These are phyloP conservation scores for Aspergillus mulundensis DNA, from an alignment of 495 filamentous ascomycete species.

Conservation along the genomic window DNA sequence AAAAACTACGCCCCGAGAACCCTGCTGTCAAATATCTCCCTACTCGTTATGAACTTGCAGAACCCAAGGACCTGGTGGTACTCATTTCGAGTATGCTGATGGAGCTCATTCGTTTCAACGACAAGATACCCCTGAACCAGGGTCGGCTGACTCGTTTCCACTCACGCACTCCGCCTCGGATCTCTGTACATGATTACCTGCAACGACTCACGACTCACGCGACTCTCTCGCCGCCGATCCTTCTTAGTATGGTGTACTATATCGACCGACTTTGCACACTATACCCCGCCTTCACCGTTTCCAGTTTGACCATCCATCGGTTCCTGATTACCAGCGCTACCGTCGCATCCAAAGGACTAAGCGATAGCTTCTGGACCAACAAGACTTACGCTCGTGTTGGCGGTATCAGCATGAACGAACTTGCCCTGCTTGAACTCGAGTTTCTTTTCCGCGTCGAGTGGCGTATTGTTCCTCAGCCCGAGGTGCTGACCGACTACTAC, in stretches of 20 bases:
- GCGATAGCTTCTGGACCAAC: slow-evolving; percentile 97
- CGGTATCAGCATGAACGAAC: slow-evolving; percentile 79
- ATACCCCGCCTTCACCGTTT: slow-evolving; percentile 91
- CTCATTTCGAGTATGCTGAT: slow-evolving; percentile 93
- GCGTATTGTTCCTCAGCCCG: slow-evolving; percentile 93
- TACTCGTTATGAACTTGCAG: slow-evolving; percentile 68
- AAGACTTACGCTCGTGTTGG: slow-evolving; percentile 90
- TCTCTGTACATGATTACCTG: slow-evolving; percentile 89
- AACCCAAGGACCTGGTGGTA: slow-evolving; percentile 77
- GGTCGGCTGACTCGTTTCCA: slow-evolving; percentile 90
- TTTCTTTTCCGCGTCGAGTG: slow-evolving; percentile 89
- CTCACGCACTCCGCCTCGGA: slow-evolving; percentile 89
- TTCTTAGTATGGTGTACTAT: slow-evolving; percentile 99
- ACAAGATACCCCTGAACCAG: slow-evolving; percentile 77
- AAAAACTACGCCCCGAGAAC: slow-evolving; percentile 50
- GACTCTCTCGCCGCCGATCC: slow-evolving; percentile 84
- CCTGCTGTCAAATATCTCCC: slow-evolving; percentile 69
- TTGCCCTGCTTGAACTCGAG: slow-evolving; percentile 91
- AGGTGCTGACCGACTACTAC: slow-evolving; percentile 91
- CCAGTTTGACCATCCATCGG: slow-evolving; percentile 90
- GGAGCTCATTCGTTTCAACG: slow-evolving; percentile 90
- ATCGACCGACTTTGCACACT: slow-evolving; percentile 92
- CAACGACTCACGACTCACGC: slow-evolving; percentile 90
- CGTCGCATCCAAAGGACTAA: slow-evolving; percentile 91
- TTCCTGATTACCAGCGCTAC: slow-evolving; percentile 95